Percentiles rank a stretch among this genome's conserved stretches.
Evolutionary conservation across 2,329 filamentous ascomycete genomes (phyloP).

Genomic region (Fusarium sp.): DNA sequence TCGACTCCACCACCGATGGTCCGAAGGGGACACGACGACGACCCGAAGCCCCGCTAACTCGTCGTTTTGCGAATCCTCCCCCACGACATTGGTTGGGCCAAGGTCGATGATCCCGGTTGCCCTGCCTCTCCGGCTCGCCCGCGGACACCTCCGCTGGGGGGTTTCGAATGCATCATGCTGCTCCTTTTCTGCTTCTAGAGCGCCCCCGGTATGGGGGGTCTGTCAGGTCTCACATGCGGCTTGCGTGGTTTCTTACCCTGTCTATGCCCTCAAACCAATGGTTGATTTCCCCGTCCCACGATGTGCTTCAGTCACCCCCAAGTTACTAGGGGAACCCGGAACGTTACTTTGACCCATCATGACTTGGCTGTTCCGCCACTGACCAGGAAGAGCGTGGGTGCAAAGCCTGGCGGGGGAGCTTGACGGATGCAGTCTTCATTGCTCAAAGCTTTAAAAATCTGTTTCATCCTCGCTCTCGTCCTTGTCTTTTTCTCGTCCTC

Average conservation of each 20-base stretch:
- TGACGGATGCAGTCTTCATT: constrained; percentile 3
- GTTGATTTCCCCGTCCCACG: constrained; percentile 7
- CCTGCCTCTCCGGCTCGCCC: constrained; percentile 1
- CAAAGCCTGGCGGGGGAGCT: constrained; percentile 10
- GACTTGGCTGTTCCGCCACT: constrained; percentile 23
- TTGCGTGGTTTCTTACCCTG: constrained; percentile 12
- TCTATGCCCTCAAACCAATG: constrained; percentile 20
- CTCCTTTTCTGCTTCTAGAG: not conserved
- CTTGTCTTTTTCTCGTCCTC: not conserved
- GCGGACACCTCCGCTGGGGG: constrained; percentile 30
- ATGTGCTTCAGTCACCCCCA: constrained; percentile 1
- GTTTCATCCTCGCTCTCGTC: constrained; percentile 1
- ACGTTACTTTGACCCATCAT: not conserved
- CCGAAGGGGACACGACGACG: constrained; percentile 42
- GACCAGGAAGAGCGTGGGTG: constrained; percentile 32
- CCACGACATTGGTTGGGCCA: constrained; percentile 31
- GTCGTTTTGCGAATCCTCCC: constrained; percentile 12
- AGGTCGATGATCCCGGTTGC: constrained; percentile 18
- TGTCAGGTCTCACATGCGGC: constrained; percentile 16
- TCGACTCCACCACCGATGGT: constrained; percentile 40
- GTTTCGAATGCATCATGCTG: constrained; percentile 23
- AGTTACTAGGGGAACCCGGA: constrained; percentile 1
- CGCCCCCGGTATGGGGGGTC: not conserved
- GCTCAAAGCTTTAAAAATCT: constrained; percentile 18
- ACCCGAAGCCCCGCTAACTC: constrained; percentile 41